Base-by-base conservation (phyloP, 2,329 filamentous ascomycete species). In the Pseudocercospora crystallina region DNA sequence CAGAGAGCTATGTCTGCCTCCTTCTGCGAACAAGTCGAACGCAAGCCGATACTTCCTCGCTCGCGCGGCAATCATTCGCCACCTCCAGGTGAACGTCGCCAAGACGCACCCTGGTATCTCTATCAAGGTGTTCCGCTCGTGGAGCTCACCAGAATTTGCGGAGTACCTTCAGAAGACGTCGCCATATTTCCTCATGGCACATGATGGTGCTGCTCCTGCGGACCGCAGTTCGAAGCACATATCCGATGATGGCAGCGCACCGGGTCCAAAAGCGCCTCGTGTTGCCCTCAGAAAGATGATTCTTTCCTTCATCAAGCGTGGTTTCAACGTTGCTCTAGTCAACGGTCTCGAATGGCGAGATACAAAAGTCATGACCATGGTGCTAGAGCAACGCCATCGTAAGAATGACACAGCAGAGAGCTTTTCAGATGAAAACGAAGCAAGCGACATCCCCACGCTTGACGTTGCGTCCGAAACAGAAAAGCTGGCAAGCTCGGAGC, bases 101-200 rank as follows among this genome's bases (percentile, higher is more conserved):
- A 52, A 52, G n/a, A 56, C 59, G 2, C 62, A 73, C 43, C 68
- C 71, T 11, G 59, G 67, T 8, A 72, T 80, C 58, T 67, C 71
- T 44, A 68, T 80, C 36, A 70, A 74, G 41, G 62, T 71, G 1
- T 83, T 82, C 59, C 56, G 73, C 5, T 77, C 76, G 1, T 61
- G 79, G 11, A 65, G 73, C 10, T 76, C 77, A 35, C 43, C 65
- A 0, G 71, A 70, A 0, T 90, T 88, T 59, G 53, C 66, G 5
- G 60, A 74, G 1, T 87, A 88, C 60, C 69, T 87, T 1, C 57
- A 71, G 2, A 62, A 65, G 1, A 75, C 77, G 17, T 77, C 81
- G 0, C 72, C 83, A 3, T 84, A 87, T 62, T 88, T 90, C 58
- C 69, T 89, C 45, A 79, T 90, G 73, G 81, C 80, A 45, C 84